phyloP scores from a whole-genome alignment of 768 basidiomycete genomes.

The Tricholoma terreum region DNA sequence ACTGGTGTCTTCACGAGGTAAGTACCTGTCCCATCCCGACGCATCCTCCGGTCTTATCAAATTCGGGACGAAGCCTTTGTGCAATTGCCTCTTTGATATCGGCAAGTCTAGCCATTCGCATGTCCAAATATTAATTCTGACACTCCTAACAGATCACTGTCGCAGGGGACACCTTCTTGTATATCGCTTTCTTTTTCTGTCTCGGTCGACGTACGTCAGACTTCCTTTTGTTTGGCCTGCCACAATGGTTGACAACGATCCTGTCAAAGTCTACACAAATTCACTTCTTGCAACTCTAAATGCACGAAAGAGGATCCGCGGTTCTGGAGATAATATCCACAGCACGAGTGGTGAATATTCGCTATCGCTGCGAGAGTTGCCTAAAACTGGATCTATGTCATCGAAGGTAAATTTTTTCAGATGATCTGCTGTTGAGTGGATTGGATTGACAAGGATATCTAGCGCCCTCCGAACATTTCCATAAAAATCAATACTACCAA shows the following conservation, averaged over 20 bases:
- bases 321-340: conserved; percentile 34
- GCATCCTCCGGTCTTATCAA: conserved; percentile 4
- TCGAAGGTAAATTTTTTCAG: conserved; percentile 27
- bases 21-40: not conserved
- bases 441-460: not conserved
- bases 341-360: conserved; percentile 40
- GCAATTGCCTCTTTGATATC: conserved; percentile 55
- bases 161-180: conserved; percentile 48
- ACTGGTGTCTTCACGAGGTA: conserved; percentile 36
- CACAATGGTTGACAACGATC: not conserved
- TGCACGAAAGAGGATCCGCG: conserved; percentile 47
- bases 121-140: conserved; percentile 1
- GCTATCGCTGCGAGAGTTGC: conserved; percentile 37
- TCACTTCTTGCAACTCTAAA: conserved; percentile 61
- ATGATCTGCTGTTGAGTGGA: not conserved
- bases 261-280: conserved; percentile 52
- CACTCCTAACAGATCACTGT: conserved; percentile 38
- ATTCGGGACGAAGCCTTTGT: conserved; percentile 37
- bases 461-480: conserved; percentile 46
- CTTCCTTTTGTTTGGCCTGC: not conserved
- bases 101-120: conserved; percentile 26
- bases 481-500: conserved; percentile 57
- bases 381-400: conserved; percentile 28
- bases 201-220: conserved; percentile 54
- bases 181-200: conserved; percentile 59